Conservation (phyloP, 768 basidiomycete genomes). For the Ramaria rubella region DNA sequence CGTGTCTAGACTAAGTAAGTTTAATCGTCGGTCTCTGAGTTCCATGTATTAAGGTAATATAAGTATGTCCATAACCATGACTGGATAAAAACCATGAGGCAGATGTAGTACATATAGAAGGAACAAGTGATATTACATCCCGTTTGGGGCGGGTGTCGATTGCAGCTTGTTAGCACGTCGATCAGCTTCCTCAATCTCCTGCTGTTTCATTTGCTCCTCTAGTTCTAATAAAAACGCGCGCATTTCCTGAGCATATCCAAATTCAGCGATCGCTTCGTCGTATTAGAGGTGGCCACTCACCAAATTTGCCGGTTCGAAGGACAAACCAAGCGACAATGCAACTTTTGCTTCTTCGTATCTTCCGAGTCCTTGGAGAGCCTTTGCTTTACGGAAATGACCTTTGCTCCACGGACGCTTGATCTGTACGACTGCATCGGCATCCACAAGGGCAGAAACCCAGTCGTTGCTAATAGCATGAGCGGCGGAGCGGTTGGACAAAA, state of each 20-base stretch:
- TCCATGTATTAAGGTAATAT: not conserved
- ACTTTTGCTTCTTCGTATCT: constrained; percentile 70
- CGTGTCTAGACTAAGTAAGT: too few relatives aligned
- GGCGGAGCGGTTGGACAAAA: constrained; percentile 88
- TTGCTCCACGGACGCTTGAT: constrained; percentile 89
- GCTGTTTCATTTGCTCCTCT: constrained; percentile 3
- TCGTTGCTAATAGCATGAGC: constrained; percentile 75
- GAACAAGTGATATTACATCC: not conserved
- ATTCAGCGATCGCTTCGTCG: not conserved
- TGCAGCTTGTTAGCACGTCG: not conserved
- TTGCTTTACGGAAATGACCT: constrained; percentile 91
- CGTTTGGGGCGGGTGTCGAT: not conserved
- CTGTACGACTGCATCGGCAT: constrained; percentile 85
- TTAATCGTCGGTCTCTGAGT: too few relatives aligned
- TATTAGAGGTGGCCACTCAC: constrained; percentile 28
- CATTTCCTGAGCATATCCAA: constrained; percentile 6
- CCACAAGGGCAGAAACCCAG: constrained; percentile 69
- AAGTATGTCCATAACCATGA: not conserved
- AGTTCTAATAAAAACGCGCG: not conserved
- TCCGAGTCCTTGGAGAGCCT: constrained; percentile 73
- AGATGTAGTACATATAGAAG: not conserved
- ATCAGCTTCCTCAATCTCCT: not conserved
- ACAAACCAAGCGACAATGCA: constrained; percentile 73
- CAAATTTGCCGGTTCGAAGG: constrained; percentile 68
- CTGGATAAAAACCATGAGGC: not conserved